Evolutionary conservation across 305 asterid species (phyloP).

Genomic region (Rubia peregrina): DNA sequence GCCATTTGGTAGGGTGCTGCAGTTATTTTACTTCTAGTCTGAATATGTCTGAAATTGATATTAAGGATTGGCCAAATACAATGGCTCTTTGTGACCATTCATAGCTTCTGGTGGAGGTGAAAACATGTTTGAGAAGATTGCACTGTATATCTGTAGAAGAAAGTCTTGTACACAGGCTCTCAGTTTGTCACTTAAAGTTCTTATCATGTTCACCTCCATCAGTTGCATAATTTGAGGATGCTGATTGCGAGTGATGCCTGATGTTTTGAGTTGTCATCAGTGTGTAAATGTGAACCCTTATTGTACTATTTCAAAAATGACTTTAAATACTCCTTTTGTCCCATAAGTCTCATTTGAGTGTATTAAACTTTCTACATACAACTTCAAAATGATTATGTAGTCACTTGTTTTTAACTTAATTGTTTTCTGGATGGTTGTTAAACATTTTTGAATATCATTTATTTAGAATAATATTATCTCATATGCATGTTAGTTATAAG

Average conservation of each 20-base stretch:
- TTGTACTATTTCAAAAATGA: not conserved
- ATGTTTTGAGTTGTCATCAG: not conserved
- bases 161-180: not conserved
- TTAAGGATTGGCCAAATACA: not conserved
- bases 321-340: not conserved
- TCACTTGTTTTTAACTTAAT: not conserved
- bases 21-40: not conserved
- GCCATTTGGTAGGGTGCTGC: not conserved
- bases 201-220: not conserved
- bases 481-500: not conserved
- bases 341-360: not conserved
- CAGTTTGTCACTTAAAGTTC: not conserved
- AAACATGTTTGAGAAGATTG: too few species aligned
- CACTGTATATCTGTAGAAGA: too few species aligned
- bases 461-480: not conserved
- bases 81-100: not conserved
- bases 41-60: not conserved
- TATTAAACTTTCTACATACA: not conserved
- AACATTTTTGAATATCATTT: not conserved
- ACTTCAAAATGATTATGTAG: not conserved
- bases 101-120: not conserved
- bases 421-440: not conserved
- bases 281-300: not conserved
- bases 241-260: not conserved
- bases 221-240: not conserved